Base-by-base conservation (phyloP, 257 asterid species). In the Agastache rugosa region DNA sequence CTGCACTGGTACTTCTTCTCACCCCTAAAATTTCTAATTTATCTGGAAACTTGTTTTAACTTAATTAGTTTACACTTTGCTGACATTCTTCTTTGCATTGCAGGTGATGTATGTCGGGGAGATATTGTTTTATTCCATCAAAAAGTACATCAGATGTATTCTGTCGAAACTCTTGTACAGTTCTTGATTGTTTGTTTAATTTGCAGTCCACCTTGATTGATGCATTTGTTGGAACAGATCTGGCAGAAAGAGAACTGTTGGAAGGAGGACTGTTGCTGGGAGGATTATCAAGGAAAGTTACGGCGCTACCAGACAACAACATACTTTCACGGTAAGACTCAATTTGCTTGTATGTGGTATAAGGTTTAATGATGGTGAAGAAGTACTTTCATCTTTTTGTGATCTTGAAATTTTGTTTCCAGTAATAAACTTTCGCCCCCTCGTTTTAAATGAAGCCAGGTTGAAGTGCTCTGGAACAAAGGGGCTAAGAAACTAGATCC, bases 91-190 rank as follows among this genome's bases (percentile, higher is more conserved):
- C 70, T 72, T 47, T 76, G 63, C 81, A 91, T 47, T 76, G 66
- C 82, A 91, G 97, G 96, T 77, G 97, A 91, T 71, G 96, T 87
- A 19, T 91, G 97, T 81, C 84, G 74, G 85, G 97, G 96, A 71
- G 97, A 91, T 75, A 85, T 87, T 51, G 97, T 87, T 67, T 78
- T 91, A 79, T 91, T 89, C 86, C 81, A 69, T 62, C 97, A 91
- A 81, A 91, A 83, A 85, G 91, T 89, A 39, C 72, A 85, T 66
- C 73, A 80, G 41, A 89, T 29, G 92, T 86, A 86, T 72, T 31
- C 45, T 4, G 73, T 59, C 8, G 10, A 12, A 48, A 58, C 48
- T 60, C 23, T 14, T 71, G 59, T 35, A 9, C 63, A 14, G 14
- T 69, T 79, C 17, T 34, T 59, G 15, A 77, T 62, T 58, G 39